Base-by-base conservation (phyloP, 169 alveolate genomes). In the Theileria luwenshuni region DNA sequence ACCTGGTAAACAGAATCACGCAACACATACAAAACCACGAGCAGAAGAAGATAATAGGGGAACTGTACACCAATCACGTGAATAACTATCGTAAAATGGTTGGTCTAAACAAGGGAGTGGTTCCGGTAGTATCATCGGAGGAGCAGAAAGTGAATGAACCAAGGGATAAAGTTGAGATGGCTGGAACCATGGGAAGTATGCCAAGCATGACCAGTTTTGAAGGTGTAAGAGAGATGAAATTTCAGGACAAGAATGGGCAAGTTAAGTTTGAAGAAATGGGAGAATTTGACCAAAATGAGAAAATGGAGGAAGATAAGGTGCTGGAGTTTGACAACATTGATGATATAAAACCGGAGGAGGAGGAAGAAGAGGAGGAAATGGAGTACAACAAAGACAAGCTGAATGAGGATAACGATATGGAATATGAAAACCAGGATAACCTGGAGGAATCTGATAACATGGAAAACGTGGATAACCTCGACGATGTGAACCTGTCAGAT, bases 1-100 rank as follows among this genome's bases (percentile, higher is more conserved):
- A 83, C 68, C 63, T 74, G 76, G 59, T 52, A 52, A 54, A 48
- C 52, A 84, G 90, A 69, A 58, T 49, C 23, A 58, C 43, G 83
- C 59, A 42, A 65, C 70, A 61, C 69, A 69, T 81, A 68, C 80
- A 25, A 70, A 69, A 59, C 63, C 61, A 68, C 19, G 58, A 17
- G 21, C 72, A 43, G 15, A 3, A 28, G 25, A 41, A 41, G 41
- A 41, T 23, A 13, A 43, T 62, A 17, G 47, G 25, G 21, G 25
- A 23, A n/a, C 45, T 62, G 6, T 56, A 17, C 42, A 5, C 47
- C 1, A 27, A 62, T 3, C 65, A 56, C 21, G 30, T n/a, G 17
- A 51, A 51, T n/a, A 25, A 30, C 0, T 51, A 51, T 10, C 61
- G 61, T 13, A 51, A 51, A 30, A 38, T 10, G 10, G 45, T 7